Base-by-base conservation (phyloP, 1,284 basidiomycete genomes). In the Veloporphyrellus conicus region DNA sequence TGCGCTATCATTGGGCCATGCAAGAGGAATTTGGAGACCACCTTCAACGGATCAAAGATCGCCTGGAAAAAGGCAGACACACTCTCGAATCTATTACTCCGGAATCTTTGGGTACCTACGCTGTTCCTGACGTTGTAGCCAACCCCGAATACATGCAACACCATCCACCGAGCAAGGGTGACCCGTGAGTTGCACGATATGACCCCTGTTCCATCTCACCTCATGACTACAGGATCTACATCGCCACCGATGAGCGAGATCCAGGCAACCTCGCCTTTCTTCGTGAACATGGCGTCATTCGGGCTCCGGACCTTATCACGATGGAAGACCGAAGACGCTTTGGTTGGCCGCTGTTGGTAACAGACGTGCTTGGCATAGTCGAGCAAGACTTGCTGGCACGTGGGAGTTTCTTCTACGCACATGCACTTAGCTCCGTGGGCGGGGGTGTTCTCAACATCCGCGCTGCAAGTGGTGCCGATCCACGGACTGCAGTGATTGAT, bases 201-300 rank as follows among this genome's bases (percentile, higher is more conserved):
- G 3, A 28, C 4, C 20, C 14, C 0, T n/a, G 16, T 28, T 37
- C 27, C 12, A 18, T 42, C 51, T 64, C 33, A 54, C 35, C 19
- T 9, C 12, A 20, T 11, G 2, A 39, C 11, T 19, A 37, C 64
- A 68, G 74, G n/a, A 71, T 77, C 54, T 77, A 72, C 60, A 61
- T 76, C 14, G 75, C 76, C 3, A 76, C 74, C 5, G 76, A 76
- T 43, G 76, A 77, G 43, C 69, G 72, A 36, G 65, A 68, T 45
- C 58, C 64, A 1, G 60, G 58, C 0, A 66, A 66, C 16, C 59
- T 77, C 14, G 55, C 59, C 16, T 69, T 68, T 48, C 66, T 75
- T 41, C 53, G 57, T 22, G 58, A 61, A 15, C 57, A 67, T 19
- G 70, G 64, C 3, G 64, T 53, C 11, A 22, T 63, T 28, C 63